Percentiles rank a stretch among this genome's conserved stretches.
Conservation (phyloP, 495 filamentous ascomycete species). For the Penicillium turbatum region DNA sequence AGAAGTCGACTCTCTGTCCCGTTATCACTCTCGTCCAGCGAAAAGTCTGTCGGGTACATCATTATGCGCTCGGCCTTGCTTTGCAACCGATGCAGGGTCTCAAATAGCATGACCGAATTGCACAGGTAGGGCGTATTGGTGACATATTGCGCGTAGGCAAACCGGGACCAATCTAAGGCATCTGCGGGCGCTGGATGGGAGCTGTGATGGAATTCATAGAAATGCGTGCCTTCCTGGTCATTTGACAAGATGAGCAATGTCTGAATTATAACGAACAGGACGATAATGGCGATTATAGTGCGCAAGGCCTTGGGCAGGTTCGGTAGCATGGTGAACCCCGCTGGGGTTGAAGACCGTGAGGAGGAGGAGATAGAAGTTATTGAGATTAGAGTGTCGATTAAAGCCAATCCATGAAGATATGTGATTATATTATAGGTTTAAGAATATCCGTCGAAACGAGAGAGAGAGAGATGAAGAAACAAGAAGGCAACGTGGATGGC, state of each 20-base stretch:
- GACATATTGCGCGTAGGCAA: slow-evolving; percentile 61
- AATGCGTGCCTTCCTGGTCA: background rate
- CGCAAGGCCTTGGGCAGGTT: background rate
- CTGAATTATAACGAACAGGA: background rate
- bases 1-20: slow-evolving; percentile 45
- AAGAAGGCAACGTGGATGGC: background rate
- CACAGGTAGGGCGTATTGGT: slow-evolving; percentile 58
- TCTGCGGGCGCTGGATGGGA: background rate
- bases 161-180: slow-evolving; percentile 45
- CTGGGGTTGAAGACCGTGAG: too few species aligned
- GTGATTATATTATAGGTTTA: background rate
- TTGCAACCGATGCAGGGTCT: slow-evolving; percentile 47
- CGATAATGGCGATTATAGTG: background rate
- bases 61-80: slow-evolving; percentile 56
- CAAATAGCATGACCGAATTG: slow-evolving; percentile 65
- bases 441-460: background rate
- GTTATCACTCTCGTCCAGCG: slow-evolving; percentile 18
- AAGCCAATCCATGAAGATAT: background rate
- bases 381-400: background rate
- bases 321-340: background rate
- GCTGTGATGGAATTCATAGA: background rate
- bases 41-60: slow-evolving; percentile 52
- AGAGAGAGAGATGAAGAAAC: background rate
- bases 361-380: background rate
- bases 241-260: background rate